Evolutionary conservation across 805 yeast genomes (phyloP).

Genomic region (Yamadazyma takamatsuzukensis): DNA sequence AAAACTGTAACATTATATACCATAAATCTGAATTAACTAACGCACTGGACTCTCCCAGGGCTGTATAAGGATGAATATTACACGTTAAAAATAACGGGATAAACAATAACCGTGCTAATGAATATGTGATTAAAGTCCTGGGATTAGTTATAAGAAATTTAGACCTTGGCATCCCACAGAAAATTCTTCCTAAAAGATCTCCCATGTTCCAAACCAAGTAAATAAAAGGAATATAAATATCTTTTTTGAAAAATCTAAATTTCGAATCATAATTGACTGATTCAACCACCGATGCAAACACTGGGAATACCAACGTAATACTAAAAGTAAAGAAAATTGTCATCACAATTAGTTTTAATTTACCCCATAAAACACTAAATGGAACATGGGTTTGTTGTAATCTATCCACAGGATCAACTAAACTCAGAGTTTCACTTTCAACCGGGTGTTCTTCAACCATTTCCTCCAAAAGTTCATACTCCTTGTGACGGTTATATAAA

Average conservation of each 20-base stretch:
- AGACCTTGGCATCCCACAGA: constrained; percentile 52
- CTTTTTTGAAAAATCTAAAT: constrained; percentile 41
- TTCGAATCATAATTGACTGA: constrained; percentile 39
- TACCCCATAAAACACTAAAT: constrained; percentile 54
- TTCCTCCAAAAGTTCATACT: constrained; percentile 15
- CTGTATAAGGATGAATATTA: constrained; percentile 44
- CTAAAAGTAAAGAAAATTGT: constrained; percentile 73
- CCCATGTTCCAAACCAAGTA: constrained; percentile 88
- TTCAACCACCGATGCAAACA: constrained; percentile 72
- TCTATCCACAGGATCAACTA: constrained; percentile 11
- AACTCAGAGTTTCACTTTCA: constrained; percentile 7
- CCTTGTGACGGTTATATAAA: constrained; percentile 20
- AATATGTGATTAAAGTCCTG: constrained; percentile 45
- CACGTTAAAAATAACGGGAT: constrained; percentile 73
- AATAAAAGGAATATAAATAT: constrained; percentile 64
- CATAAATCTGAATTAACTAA: constrained; percentile 54
- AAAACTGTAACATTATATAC: constrained; percentile 67
- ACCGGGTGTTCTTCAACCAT: constrained; percentile 7
- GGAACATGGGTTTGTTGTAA: constrained; percentile 40
- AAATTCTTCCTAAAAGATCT: constrained; percentile 73
- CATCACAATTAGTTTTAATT: constrained; percentile 58
- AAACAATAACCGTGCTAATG: constrained; percentile 53
- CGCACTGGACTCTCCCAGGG: constrained; percentile 30
- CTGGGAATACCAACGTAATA: constrained; percentile 79
- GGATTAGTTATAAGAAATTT: constrained; percentile 39